phyloP scores from a whole-genome alignment of 345 rosid genomes.

The Acer campestre region DNA sequence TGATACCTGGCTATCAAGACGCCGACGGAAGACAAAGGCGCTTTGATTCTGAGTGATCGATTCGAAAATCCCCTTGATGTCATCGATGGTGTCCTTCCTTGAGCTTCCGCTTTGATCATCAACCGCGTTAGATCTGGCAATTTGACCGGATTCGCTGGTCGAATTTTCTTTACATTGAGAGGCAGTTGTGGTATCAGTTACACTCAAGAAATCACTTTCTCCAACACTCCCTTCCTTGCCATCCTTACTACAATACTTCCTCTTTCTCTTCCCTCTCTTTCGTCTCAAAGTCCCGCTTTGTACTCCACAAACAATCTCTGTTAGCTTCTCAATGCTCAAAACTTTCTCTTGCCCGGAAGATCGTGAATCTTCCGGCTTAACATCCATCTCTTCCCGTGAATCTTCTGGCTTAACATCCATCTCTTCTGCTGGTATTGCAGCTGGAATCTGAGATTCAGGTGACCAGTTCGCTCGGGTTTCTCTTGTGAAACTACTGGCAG shows the following conservation, averaged over 20 bases:
- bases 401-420: slow-evolving; percentile 31
- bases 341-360: slow-evolving; percentile 35
- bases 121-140: slow-evolving; percentile 29
- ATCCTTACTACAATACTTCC: slow-evolving; percentile 65
- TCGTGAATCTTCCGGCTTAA: slow-evolving; percentile 39
- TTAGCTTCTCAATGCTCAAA: slow-evolving; percentile 35
- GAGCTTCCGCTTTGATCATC: slow-evolving; percentile 34
- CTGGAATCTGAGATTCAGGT: slow-evolving; percentile 38
- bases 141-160: slow-evolving; percentile 37
- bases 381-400: slow-evolving; percentile 33
- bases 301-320: slow-evolving; percentile 39
- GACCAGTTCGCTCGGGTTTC: slow-evolving; percentile 60
- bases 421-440: slow-evolving; percentile 37
- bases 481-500: slow-evolving; percentile 83
- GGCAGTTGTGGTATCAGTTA: slow-evolving; percentile 41
- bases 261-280: slow-evolving; percentile 85
- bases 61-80: slow-evolving; percentile 52
- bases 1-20: slow-evolving; percentile 87
- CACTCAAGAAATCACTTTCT: slow-evolving; percentile 59
- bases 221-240: slow-evolving; percentile 65
- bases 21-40: slow-evolving; percentile 57
- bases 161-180: slow-evolving; percentile 51
- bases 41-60: slow-evolving; percentile 52
- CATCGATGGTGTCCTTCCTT: slow-evolving; percentile 30
- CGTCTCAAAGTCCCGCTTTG: slow-evolving; percentile 49